Evolutionary conservation across 345 rosid genomes (phyloP).

Genomic region (Eucalyptus marginata): DNA sequence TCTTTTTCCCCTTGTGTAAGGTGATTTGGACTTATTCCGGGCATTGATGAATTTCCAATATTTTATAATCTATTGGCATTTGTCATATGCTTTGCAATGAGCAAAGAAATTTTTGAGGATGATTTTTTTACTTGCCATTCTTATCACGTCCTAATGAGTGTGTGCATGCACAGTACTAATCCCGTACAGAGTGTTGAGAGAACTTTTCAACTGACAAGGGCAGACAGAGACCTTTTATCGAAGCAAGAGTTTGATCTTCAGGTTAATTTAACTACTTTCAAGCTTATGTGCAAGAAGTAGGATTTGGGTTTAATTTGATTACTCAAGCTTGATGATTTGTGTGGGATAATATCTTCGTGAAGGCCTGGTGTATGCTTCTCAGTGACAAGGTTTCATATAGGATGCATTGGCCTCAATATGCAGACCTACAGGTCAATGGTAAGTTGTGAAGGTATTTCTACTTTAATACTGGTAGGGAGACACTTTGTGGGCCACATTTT

Average conservation of each 20-base stretch:
- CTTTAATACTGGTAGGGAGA: not conserved
- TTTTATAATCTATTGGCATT: not conserved
- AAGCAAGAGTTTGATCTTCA: conserved; percentile 75
- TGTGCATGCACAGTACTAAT: conserved; percentile 38
- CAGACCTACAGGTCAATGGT: conserved; percentile 96
- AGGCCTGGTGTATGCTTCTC: conserved; percentile 95
- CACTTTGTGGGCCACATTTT: not conserved
- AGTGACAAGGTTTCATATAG: conserved; percentile 90
- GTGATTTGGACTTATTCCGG: not conserved
- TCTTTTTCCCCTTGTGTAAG: not conserved
- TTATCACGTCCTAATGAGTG: not conserved
- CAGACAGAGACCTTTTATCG: conserved; percentile 53
- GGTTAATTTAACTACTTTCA: conserved; percentile 23
- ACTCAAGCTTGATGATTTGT: not conserved
- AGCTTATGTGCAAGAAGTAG: not conserved
- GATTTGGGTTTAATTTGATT: not conserved
- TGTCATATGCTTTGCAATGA: not conserved
- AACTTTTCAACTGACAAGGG: conserved; percentile 60
- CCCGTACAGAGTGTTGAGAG: conserved; percentile 62
- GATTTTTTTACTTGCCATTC: not conserved
- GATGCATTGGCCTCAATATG: conserved; percentile 98
- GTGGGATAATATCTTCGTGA: not conserved
- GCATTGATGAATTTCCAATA: not conserved
- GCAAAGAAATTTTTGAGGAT: not conserved
- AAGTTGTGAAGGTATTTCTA: conserved; percentile 4